Evolutionary conservation across 169 alveolate genomes (phyloP).

Genomic region (Amoebophrya sp.): DNA sequence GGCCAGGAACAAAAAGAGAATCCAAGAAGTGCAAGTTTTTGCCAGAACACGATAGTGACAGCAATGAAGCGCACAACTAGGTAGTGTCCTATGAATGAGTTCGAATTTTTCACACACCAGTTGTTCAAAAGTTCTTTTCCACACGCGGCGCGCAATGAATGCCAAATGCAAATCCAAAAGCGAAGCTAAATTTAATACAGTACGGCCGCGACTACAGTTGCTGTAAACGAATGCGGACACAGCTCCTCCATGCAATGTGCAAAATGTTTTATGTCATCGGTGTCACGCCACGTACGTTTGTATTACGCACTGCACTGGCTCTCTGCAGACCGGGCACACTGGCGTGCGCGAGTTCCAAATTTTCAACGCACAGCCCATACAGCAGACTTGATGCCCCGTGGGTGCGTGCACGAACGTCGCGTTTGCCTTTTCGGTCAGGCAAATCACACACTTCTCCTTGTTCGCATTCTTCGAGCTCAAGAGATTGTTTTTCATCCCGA

Average conservation of each 20-base stretch:
- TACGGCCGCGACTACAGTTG: too few species aligned
- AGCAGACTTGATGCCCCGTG: background rate
- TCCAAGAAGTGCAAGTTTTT: too few species aligned
- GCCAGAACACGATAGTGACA: too few species aligned
- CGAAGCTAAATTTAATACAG: too few species aligned
- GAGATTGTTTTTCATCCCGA: too few species aligned
- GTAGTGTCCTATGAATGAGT: too few species aligned
- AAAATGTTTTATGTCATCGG: background rate
- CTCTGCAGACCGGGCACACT: background rate
- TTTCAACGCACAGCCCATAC: background rate
- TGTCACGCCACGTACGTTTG: background rate
- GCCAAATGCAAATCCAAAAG: background rate
- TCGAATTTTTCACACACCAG: background rate
- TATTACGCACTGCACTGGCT: background rate
- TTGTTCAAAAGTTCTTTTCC: background rate
- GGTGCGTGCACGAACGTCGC: background rate
- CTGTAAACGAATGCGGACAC: background rate
- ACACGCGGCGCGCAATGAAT: background rate
- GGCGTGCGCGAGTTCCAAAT: background rate
- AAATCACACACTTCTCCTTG: too few species aligned
- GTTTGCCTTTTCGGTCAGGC: too few species aligned
- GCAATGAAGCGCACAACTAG: too few species aligned
- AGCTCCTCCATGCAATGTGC: background rate
- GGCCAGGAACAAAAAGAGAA: too few species aligned
- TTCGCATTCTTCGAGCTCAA: too few species aligned